A percentile compares a stretch with the other conserved stretches of the same genome.
Evolutionary conservation across 257 asterid species (phyloP).

Genomic region (Verbascum thapsus): DNA sequence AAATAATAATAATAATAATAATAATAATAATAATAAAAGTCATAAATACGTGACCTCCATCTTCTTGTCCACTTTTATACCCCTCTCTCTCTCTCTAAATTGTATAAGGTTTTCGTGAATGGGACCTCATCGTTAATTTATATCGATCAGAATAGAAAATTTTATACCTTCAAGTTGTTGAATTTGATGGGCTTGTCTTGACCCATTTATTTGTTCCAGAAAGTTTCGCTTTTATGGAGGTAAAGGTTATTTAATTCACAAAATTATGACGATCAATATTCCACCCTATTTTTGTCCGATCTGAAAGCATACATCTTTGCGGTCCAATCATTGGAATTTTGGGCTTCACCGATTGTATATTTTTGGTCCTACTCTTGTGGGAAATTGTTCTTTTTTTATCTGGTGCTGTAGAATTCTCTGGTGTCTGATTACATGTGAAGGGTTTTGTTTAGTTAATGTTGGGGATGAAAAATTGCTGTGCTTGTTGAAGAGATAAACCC

Average conservation of each 20-base stretch:
- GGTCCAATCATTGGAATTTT: slow-evolving; percentile 20
- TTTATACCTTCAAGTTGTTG: slow-evolving; percentile 28
- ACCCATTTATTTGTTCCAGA: slow-evolving; percentile 32
- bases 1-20: too few species aligned
- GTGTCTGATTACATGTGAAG: not conserved
- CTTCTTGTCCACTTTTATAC: too few species aligned
- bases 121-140: slow-evolving; percentile 42
- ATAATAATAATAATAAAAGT: too few species aligned
- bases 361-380: not conserved
- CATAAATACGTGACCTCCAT: too few species aligned
- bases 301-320: slow-evolving; percentile 13
- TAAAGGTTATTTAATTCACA: slow-evolving; percentile 26
- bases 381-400: not conserved
- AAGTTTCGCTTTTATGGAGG: too few species aligned
- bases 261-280: not conserved
- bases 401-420: not conserved
- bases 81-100: slow-evolving; percentile 33
- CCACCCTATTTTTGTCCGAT: slow-evolving; percentile 21
- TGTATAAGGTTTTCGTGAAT: slow-evolving; percentile 38
- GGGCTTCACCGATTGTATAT: not conserved
- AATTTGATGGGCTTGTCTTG: slow-evolving; percentile 51
- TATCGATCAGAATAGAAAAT: not conserved
- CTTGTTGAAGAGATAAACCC: not conserved
- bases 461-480: too few species aligned
- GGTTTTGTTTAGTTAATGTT: too few species aligned